These are phyloP conservation scores for Acanthamoeba culbertsoni DNA, from an alignment of 208 protist genomes.

Conservation along the genomic window DNA sequence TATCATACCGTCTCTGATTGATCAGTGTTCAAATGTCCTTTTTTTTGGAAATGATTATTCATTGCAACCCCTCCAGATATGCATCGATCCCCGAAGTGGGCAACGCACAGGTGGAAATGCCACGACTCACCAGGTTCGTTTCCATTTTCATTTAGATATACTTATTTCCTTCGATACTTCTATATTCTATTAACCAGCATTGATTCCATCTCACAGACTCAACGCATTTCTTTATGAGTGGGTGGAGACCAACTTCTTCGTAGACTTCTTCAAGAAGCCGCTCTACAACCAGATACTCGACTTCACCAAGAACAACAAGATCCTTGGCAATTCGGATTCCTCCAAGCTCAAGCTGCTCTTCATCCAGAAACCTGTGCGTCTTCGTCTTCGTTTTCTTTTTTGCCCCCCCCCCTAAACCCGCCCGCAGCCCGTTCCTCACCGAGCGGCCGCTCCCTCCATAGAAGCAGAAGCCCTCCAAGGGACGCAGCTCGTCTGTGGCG, in stretches of 20 bases:
- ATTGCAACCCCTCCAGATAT: neutral
- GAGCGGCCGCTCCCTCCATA: too few relatives aligned
- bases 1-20: neutral
- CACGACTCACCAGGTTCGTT: neutral
- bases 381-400: neutral
- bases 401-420: neutral
- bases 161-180: neutral
- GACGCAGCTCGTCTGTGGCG: neutral
- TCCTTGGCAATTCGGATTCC: neutral
- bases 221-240: constrained; percentile 43
- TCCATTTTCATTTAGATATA: neutral
- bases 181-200: neutral
- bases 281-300: constrained; percentile 48
- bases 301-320: constrained; percentile 49
- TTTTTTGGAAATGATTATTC: neutral
- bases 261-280: constrained; percentile 55
- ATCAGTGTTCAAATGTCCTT: neutral
- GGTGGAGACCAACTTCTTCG: constrained; percentile 43
- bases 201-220: neutral
- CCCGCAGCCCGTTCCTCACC: neutral
- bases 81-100: neutral
- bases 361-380: neutral
- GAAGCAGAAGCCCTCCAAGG: neutral
- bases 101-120: neutral
- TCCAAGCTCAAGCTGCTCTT: constrained; percentile 51